phyloP scores from a whole-genome alignment of 2,329 filamentous ascomycete species.

The Penicillium paneum region DNA sequence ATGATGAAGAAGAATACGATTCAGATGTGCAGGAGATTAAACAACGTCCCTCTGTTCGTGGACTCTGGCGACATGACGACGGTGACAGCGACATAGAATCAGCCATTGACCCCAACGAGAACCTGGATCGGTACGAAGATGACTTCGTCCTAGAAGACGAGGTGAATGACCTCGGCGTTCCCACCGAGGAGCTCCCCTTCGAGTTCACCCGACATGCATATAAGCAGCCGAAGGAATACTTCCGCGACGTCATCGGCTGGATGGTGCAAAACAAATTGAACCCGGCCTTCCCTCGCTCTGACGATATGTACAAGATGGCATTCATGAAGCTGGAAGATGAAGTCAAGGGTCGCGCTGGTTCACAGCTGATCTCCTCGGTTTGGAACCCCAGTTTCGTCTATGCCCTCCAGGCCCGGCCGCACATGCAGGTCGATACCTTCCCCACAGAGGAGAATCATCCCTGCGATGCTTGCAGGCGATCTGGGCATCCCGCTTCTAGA shows the following conservation, averaged over 20 bases:
- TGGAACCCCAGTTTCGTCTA: slow-evolving; percentile 68
- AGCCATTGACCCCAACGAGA: slow-evolving; percentile 35
- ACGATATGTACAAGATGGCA: slow-evolving; percentile 64
- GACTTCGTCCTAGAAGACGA: slow-evolving; percentile 66
- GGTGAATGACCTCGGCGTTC: slow-evolving; percentile 57
- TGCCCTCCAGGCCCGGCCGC: slow-evolving; percentile 63
- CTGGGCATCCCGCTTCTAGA: slow-evolving; percentile 64
- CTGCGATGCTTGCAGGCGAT: slow-evolving; percentile 70
- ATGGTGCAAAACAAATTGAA: slow-evolving; percentile 77
- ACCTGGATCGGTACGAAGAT: slow-evolving; percentile 56
- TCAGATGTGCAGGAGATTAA: slow-evolving; percentile 16
- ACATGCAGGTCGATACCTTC: slow-evolving; percentile 52
- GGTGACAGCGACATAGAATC: slow-evolving; percentile 34
- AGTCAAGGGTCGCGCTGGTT: slow-evolving; percentile 63
- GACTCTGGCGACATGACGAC: slow-evolving; percentile 10
- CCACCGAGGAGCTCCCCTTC: slow-evolving; percentile 60
- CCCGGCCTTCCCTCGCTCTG: slow-evolving; percentile 62
- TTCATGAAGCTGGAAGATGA: slow-evolving; percentile 72
- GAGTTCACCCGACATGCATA: slow-evolving; percentile 65
- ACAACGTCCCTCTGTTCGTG: not conserved
- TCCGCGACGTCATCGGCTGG: slow-evolving; percentile 73
- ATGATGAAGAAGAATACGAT: slow-evolving; percentile 10
- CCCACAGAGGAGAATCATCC: slow-evolving; percentile 46
- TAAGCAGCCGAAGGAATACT: slow-evolving; percentile 68
- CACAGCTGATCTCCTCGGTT: slow-evolving; percentile 67